A percentile compares a stretch with the other conserved stretches of the same genome.
These are phyloP conservation scores for Penicillium sp. DNA, from an alignment of 2,329 filamentous ascomycete genomes.

Conservation along the genomic window DNA sequence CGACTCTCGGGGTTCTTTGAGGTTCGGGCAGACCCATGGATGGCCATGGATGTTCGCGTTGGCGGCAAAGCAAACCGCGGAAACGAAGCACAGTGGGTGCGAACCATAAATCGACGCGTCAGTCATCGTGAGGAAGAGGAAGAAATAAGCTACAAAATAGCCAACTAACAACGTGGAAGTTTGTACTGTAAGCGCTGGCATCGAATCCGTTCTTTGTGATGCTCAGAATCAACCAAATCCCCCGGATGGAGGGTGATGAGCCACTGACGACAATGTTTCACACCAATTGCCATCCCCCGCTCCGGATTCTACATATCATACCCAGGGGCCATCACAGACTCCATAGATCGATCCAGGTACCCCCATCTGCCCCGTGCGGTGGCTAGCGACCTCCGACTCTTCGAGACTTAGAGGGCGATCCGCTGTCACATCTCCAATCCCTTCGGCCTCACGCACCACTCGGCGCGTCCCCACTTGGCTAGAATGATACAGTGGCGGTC, in stretches of 20 bases:
- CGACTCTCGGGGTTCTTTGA: not conserved
- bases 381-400: constrained; percentile 14
- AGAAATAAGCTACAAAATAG: too few species aligned
- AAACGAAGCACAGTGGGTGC: not conserved
- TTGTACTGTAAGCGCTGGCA: not conserved
- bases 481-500: constrained; percentile 21
- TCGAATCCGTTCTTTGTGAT: not conserved
- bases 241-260: not conserved
- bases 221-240: not conserved
- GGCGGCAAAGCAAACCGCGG: constrained; percentile 13
- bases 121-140: too few species aligned
- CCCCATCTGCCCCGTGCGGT: constrained; percentile 18
- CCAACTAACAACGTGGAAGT: too few species aligned
- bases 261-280: not conserved
- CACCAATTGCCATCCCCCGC: not conserved
- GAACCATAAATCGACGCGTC: constrained; percentile 11
- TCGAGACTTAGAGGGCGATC: constrained; percentile 27
- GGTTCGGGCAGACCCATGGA: not conserved
- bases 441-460: constrained; percentile 22
- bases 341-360: constrained; percentile 26
- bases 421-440: constrained; percentile 34
- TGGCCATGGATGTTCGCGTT: constrained; percentile 8
- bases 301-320: not conserved
- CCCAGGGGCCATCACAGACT: not conserved
- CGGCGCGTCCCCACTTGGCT: constrained; percentile 31